Base-by-base conservation (phyloP, 345 rosid species). In the Cardiospermum halicacabum region DNA sequence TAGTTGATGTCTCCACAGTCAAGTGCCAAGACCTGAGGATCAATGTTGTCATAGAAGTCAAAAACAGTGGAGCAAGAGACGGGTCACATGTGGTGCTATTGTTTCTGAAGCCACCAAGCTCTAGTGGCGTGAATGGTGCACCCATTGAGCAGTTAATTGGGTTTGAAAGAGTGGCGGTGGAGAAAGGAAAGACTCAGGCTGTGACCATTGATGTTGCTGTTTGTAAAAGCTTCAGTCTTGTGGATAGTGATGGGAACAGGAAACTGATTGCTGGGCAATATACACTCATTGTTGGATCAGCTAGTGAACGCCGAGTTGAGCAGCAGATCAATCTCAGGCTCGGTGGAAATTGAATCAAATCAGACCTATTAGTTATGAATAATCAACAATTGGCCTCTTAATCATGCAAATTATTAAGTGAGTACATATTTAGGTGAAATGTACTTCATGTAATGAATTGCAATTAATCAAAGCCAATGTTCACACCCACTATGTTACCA, bases 1-100 rank as follows among this genome's bases (percentile, higher is more conserved):
- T 80, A 3, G 63, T 84, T 2, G 79, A 85, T 31, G 34, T 77
- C 60, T 68, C 81, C 8, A 71, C 68, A 5, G 5, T 74, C 24
- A 71, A 69, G 19, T 89, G 91, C 63, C 36, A 66, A 5, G 34
- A 68, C 25, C 66, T 78, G 67, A 34, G 47, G 30, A 25, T 78
- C 18, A 25, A 18, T 18, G 21, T 83, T 2, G 48, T 65, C 5
- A 39, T 89, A 0, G 83, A 84, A 0, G 85, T 84, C 50, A 80
- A 63, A 57, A 89, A 86, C 73, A 55, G 56, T 0, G 83, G 91
- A 7, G 64, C 65, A 6, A 53, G 66, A 64, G 63, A 51, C 2
- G 96, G 92, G 16, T 60, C 56, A 53, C 87, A 80, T 37, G 82
- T 77, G 67, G 86, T 86, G 54, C 80, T 87, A 28, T 73, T 89